Percentiles rank a stretch among this genome's conserved stretches.
These are phyloP conservation scores for Obelidium mucronatum DNA, from an alignment of 192 early-diverging fungal species.

Conservation along the genomic window DNA sequence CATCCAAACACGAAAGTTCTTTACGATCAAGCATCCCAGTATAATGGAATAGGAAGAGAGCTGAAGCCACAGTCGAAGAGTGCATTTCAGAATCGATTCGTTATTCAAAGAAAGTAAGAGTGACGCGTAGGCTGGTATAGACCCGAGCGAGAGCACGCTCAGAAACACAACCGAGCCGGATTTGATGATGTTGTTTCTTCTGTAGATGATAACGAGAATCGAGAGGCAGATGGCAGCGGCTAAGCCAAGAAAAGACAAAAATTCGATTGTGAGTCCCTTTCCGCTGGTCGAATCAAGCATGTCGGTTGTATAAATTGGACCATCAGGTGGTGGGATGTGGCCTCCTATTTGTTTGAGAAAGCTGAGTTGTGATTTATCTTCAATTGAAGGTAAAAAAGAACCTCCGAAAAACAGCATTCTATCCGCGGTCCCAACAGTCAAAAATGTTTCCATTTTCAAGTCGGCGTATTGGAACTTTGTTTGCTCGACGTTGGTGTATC, in stretches of 20 bases:
- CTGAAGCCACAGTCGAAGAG: not conserved
- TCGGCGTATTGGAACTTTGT: not conserved
- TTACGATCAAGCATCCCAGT: not conserved
- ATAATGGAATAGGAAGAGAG: not conserved
- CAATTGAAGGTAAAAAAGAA: too few relatives aligned
- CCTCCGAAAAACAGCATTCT: not conserved
- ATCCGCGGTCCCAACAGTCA: not conserved
- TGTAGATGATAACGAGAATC: not conserved
- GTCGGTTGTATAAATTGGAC: not conserved
- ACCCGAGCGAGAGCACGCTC: not conserved
- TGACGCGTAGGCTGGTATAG: constrained; percentile 6
- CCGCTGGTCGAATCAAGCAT: not conserved
- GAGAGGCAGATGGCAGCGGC: not conserved
- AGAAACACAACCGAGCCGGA: not conserved
- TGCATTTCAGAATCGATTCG: not conserved
- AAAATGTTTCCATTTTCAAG: not conserved
- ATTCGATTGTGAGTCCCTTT: not conserved
- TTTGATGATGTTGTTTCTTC: not conserved
- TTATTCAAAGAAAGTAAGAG: not conserved
- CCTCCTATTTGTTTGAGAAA: too few relatives aligned
- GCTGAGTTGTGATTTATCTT: too few relatives aligned
- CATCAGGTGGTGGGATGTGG: not conserved
- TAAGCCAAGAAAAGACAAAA: not conserved
- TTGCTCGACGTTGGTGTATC: not conserved
- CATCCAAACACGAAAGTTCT: not conserved